Evolutionary conservation across 2,329 filamentous ascomycete genomes (phyloP).

Genomic region (Fusarium metavorans): DNA sequence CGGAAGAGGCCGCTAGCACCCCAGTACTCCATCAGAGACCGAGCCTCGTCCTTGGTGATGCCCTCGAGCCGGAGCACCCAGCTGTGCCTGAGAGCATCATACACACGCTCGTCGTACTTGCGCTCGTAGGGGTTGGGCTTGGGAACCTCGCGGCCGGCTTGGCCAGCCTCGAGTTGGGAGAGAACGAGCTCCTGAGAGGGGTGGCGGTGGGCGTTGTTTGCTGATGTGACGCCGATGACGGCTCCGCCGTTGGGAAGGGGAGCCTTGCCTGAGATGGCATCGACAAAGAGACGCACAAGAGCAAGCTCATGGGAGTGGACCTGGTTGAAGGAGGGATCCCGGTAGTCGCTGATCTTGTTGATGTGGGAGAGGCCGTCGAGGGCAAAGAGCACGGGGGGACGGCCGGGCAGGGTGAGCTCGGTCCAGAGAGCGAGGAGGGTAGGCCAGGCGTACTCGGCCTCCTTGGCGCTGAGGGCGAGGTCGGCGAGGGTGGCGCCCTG

Average conservation of each 20-base stretch:
- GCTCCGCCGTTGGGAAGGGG: slow-evolving; percentile 79
- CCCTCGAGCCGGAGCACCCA: slow-evolving; percentile 71
- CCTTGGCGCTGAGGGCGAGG: slow-evolving; percentile 77
- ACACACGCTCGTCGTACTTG: slow-evolving; percentile 69
- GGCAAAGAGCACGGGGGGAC: slow-evolving; percentile 75
- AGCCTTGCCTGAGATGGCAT: slow-evolving; percentile 73
- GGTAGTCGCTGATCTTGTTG: slow-evolving; percentile 84
- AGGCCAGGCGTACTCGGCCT: slow-evolving; percentile 82
- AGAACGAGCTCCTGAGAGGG: slow-evolving; percentile 78
- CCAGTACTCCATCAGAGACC: slow-evolving; percentile 92
- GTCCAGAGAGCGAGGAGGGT: slow-evolving; percentile 85
- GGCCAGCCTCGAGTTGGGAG: slow-evolving; percentile 62
- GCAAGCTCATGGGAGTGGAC: slow-evolving; percentile 90
- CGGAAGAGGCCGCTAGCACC: slow-evolving; percentile 85
- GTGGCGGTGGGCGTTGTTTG: slow-evolving; percentile 75
- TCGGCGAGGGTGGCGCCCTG: slow-evolving; percentile 74
- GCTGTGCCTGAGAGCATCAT: slow-evolving; percentile 63
- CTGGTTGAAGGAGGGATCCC: slow-evolving; percentile 73
- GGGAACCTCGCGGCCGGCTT: slow-evolving; percentile 53
- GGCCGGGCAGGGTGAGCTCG: slow-evolving; percentile 73
- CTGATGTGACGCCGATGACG: slow-evolving; percentile 79
- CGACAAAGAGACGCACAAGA: slow-evolving; percentile 80
- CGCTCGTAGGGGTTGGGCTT: slow-evolving; percentile 65
- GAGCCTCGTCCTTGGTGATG: slow-evolving; percentile 79
- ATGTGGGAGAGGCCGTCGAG: slow-evolving; percentile 85